phyloP scores from a whole-genome alignment of 2,329 filamentous ascomycete genomes.

The Penicillium janthinellum region DNA sequence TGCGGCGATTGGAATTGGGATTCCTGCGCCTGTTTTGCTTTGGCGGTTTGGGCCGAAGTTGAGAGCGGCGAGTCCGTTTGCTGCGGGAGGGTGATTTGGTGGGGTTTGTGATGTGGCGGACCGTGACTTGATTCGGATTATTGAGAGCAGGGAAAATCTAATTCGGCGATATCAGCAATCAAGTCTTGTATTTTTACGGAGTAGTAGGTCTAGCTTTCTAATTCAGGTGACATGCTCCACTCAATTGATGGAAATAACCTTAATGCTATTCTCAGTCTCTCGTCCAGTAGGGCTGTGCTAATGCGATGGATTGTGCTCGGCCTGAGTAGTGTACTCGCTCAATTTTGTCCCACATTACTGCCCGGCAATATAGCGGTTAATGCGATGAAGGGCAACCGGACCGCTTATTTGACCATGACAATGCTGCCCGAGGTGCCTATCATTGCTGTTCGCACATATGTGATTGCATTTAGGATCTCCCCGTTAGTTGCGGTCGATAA shows the following conservation, averaged over 20 bases:
- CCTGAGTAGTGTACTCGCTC: too few relatives aligned
- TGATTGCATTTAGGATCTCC: too few relatives aligned
- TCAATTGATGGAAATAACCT: background rate
- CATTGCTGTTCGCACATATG: too few relatives aligned
- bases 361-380: too few relatives aligned
- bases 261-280: background rate
- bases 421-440: too few relatives aligned
- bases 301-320: too few relatives aligned
- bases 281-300: background rate
- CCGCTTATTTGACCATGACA: too few relatives aligned
- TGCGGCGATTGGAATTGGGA: conserved; percentile 40
- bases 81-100: background rate
- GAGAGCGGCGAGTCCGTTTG: background rate
- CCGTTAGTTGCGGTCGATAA: too few relatives aligned
- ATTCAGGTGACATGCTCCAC: background rate
- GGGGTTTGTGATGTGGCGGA: background rate
- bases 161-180: background rate
- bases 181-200: background rate
- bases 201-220: background rate
- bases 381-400: too few relatives aligned
- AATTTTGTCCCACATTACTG: too few relatives aligned
- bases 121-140: background rate
- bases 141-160: background rate
- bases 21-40: conserved; percentile 55
- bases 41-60: conserved; percentile 50